Evolutionary conservation across 305 asterid species (phyloP), one percentile per base, ranked within the genome.

Genomic region (Plantago coronopus): DNA sequence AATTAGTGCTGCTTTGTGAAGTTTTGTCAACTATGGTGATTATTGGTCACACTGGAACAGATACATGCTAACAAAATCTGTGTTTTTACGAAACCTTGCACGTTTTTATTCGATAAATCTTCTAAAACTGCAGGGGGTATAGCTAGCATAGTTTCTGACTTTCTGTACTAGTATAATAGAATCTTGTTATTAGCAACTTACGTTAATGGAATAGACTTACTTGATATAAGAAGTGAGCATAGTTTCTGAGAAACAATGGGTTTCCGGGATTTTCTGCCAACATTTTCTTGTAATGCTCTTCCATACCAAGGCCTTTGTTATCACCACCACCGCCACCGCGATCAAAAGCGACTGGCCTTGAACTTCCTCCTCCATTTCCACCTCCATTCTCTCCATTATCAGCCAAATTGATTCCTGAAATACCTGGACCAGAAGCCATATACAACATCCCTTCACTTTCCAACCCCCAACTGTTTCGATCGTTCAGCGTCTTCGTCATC

Each of bases 211-310:
- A n/a, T 19, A 29, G 62, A 37, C 78, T 50, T 64, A 68, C 98
- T 74, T 88, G 78, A 69, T 91, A 73, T 74, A 91, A 72, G 76
- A 85, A 88, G 61, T 81, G 86, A 6, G 98, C 98, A 77, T 91
- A 91, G 76, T 91, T 91, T 72, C 94, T 82, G 66, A 91, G 75
- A 61, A 81, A 72, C 62, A 91, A 65, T 13, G 96, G 74, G 70
- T 88, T 79, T 29, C 81, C 72, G 3, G 98, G 95, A 79, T 79
- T 78, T 61, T 69, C 82, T 44, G 76, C 81, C 78, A 91, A 17
- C 94, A 88, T 76, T n/a, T 56, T 78, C 79, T 77, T 79, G 79
- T 79, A 84, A 40, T 88, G 79, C 48, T 82, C 85, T 63, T 88
- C 97, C 62, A 82, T 69, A 21, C 75, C 57, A 3, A 70, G 19